Conservation (phyloP, 495 filamentous ascomycete genomes). For the Saxophila tyrrhenica region DNA sequence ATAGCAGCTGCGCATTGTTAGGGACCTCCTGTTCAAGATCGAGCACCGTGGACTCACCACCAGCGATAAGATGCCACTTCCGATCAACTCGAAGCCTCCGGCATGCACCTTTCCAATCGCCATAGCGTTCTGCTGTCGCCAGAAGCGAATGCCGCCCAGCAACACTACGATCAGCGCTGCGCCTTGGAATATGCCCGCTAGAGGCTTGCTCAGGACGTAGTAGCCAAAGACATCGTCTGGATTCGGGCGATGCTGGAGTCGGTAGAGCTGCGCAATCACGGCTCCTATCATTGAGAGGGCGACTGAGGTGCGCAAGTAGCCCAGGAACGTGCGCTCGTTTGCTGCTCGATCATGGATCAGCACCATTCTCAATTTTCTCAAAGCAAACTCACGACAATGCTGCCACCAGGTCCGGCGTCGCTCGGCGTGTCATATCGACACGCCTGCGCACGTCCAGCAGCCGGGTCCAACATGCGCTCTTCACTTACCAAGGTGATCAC, state of each 20-base stretch:
- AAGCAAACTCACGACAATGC: too few species aligned
- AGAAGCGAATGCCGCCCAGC: conserved; percentile 55
- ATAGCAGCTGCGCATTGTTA: conserved; percentile 3
- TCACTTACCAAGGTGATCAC: conserved; percentile 45
- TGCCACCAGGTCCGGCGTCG: too few species aligned
- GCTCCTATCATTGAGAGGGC: conserved; percentile 57
- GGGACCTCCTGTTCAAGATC: neutral
- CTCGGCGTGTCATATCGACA: too few species aligned
- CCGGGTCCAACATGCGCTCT: too few species aligned
- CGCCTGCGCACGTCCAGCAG: neutral
- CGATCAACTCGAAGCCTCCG: conserved; percentile 59
- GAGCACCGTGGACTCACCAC: conserved; percentile 3
- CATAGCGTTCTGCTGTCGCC: conserved; percentile 58
- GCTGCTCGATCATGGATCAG: conserved; percentile 39
- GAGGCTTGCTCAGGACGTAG: conserved; percentile 52
- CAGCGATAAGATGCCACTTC: conserved; percentile 32
- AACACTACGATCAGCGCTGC: conserved; percentile 46
- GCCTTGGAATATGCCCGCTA: conserved; percentile 47
- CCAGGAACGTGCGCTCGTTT: conserved; percentile 68
- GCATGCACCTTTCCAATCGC: conserved; percentile 50
- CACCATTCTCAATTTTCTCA: too few species aligned
- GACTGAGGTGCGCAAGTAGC: conserved; percentile 63
- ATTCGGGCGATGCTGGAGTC: conserved; percentile 43
- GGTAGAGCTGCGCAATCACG: conserved; percentile 56
- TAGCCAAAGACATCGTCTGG: conserved; percentile 42